Conservation (phyloP, 1,284 basidiomycete genomes). For the Cryptococcus sp. region DNA sequence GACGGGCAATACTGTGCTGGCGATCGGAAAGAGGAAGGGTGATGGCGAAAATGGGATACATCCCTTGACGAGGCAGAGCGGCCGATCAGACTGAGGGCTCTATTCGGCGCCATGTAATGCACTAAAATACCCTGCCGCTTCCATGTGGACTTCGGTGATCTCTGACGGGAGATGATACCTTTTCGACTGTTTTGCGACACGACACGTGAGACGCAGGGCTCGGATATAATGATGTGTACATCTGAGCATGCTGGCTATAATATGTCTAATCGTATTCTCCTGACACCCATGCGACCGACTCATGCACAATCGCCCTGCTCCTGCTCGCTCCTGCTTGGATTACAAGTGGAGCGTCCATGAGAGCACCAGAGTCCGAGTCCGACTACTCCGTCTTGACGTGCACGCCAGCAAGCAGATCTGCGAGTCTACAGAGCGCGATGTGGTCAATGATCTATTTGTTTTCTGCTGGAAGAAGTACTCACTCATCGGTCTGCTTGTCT, state of each 20-base stretch:
- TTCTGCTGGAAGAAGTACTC: slow-evolving; percentile 15
- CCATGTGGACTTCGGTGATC: no score
- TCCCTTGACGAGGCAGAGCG: no score
- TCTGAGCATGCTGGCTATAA: slow-evolving; percentile 9
- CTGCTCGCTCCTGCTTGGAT: no score
- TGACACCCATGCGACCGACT: no score
- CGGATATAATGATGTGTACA: not conserved
- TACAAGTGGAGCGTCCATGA: no score
- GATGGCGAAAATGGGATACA: not conserved
- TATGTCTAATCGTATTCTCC: not conserved
- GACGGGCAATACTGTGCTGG: not conserved
- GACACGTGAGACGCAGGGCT: no score
- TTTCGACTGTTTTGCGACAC: not conserved
- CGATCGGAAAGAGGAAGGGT: slow-evolving; percentile 28
- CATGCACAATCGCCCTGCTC: no score
- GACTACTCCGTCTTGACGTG: slow-evolving; percentile 32
- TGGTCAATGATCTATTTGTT: slow-evolving; percentile 2
- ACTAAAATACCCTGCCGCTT: slow-evolving; percentile 9
- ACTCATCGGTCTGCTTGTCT: slow-evolving; percentile 48
- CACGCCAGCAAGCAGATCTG: slow-evolving; percentile 42
- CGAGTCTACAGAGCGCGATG: slow-evolving; percentile 31
- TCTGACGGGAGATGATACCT: no score
- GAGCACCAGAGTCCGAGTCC: not conserved
- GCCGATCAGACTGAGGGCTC: no score
- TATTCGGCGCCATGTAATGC: slow-evolving; percentile 1